Evolutionary conservation across 192 early-diverging fungal species (phyloP).

Genomic region (Kickxella alabastrina): DNA sequence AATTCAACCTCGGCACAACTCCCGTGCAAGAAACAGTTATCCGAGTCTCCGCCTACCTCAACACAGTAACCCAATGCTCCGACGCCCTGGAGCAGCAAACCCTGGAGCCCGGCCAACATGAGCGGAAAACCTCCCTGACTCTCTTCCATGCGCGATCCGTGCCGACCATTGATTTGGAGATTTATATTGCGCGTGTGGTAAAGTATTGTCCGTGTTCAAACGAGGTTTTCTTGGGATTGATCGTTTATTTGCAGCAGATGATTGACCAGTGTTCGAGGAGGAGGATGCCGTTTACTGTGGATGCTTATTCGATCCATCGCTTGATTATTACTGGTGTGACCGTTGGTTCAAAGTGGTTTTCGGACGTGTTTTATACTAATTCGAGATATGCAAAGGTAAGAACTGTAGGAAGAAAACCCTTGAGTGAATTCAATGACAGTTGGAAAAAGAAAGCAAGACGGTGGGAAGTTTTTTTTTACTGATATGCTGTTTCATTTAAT

Average conservation of each 20-base stretch:
- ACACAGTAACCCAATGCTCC: constrained; percentile 41
- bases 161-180: constrained; percentile 83
- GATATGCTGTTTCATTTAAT: constrained; percentile 6
- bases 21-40: constrained; percentile 38
- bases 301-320: constrained; percentile 89
- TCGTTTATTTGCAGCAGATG: constrained; percentile 91
- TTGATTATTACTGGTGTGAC: constrained; percentile 86
- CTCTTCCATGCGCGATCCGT: constrained; percentile 88
- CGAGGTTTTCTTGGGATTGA: constrained; percentile 82
- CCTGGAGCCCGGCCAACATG: constrained; percentile 31
- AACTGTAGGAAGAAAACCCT: neutral
- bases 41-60: constrained; percentile 42
- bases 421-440: too few species aligned
- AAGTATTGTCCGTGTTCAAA: constrained; percentile 93
- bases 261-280: constrained; percentile 43
- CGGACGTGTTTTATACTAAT: constrained; percentile 93
- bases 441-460: neutral
- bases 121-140: constrained; percentile 55
- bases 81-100: constrained; percentile 34
- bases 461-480: constrained; percentile 6
- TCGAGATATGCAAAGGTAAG: constrained; percentile 70
- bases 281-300: constrained; percentile 72
- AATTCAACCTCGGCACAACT: constrained; percentile 40
- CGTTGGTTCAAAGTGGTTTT: constrained; percentile 88
- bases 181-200: constrained; percentile 81